phyloP scores from a whole-genome alignment of 805 yeast genomes.

The Lipomyces sp. region DNA sequence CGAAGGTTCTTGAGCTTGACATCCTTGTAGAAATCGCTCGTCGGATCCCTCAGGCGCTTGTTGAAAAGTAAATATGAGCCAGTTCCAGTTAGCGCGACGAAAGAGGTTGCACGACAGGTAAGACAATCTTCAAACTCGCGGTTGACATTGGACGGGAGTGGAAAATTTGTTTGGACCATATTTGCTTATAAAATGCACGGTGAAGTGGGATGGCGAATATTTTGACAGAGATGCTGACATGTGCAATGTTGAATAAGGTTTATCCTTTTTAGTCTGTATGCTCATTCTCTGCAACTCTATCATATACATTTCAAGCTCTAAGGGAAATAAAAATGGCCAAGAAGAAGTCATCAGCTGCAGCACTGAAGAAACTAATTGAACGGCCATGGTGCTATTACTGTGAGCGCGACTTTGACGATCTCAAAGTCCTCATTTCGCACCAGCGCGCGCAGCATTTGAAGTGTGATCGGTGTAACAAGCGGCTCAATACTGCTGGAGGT shows the following conservation, averaged over 20 bases:
- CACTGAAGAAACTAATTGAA: slow-evolving; percentile 19
- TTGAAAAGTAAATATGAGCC: slow-evolving; percentile 20
- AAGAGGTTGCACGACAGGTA: slow-evolving; percentile 17
- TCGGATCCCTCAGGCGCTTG: slow-evolving; percentile 13
- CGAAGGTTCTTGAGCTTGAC: slow-evolving; percentile 16
- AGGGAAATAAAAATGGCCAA: slow-evolving; percentile 26
- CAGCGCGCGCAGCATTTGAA: slow-evolving; percentile 32
- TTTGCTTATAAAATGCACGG: no score
- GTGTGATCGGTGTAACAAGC: slow-evolving; percentile 30
- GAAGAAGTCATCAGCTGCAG: slow-evolving; percentile 22
- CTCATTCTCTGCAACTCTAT: no score
- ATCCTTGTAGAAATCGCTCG: slow-evolving; percentile 25
- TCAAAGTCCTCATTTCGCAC: slow-evolving; percentile 32
- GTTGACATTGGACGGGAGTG: slow-evolving; percentile 12
- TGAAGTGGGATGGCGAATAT: no score
- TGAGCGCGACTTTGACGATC: slow-evolving; percentile 32
- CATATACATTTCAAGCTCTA: no score
- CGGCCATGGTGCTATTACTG: slow-evolving; percentile 34
- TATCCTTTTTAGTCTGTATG: no score
- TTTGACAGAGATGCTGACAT: no score
- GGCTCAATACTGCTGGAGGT: slow-evolving; percentile 33
- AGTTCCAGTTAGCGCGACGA: slow-evolving; percentile 9
- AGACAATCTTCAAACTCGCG: slow-evolving; percentile 21
- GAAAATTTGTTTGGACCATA: slow-evolving; percentile 20
- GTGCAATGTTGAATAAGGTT: no score